Evolutionary conservation across 2,329 filamentous ascomycete species (phyloP), one percentile per base, ranked within the genome.

Genomic region (Mycosphaerella arachidis): DNA sequence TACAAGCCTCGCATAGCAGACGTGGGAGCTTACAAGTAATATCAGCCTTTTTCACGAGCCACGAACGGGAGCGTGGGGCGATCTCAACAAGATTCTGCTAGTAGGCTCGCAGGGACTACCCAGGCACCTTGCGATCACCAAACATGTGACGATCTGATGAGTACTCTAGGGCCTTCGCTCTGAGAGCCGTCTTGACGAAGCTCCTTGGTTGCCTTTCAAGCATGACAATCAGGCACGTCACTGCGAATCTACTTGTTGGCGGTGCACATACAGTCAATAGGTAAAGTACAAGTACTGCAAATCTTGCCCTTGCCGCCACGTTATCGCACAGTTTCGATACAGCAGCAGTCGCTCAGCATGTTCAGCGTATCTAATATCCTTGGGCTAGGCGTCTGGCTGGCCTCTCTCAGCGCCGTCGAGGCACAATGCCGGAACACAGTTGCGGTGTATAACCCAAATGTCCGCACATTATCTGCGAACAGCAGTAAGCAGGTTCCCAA

Each of bases 351-450:
- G 9, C 18, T n/a, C 40, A 5, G 18, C 18, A 43, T 43, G 40
- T n/a, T 43, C 3, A 43, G 40, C 40, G 8, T 43, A 7, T 43
- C 13, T n/a, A n/a, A 4, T 16, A n/a, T 18, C 8, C 40, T 43
- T 43, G 40, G 40, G 40, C 16, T 43, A 8, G 40, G 13, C 40
- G 53, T 33, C 55, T 57, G 20, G 30, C 24, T 33, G 8, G 35
- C 24, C 48, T 45, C 31, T 6, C 7, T 53, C 30, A 27, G 6
- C 9, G 27, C 2, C 8, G 40, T 33, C 16, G 50, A 55, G 7
- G 66, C 60, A 9, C 66, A 68, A 56, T 68, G 66, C 48, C 53
- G 53, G 24, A 67, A 68, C 51, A 63, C 66, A 37, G 63, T 68
- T 18, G 63, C 62, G 6, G 57, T 55, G 1, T 66, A 60, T 56